These are phyloP conservation scores for Chlorencoelia australis DNA, from an alignment of 2,329 filamentous ascomycete species.

Conservation along the genomic window DNA sequence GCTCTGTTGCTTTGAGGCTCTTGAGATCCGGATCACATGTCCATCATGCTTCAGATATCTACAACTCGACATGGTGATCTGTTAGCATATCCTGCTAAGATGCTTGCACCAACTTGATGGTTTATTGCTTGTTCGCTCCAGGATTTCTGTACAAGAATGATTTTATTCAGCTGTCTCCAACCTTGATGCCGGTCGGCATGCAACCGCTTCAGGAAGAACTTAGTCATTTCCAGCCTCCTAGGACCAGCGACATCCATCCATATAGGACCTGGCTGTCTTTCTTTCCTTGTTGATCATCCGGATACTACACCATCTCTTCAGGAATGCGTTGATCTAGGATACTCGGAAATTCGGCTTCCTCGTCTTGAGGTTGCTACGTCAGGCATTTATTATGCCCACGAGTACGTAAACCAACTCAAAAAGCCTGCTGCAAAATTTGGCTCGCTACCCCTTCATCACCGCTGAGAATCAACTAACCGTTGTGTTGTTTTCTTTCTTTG, in stretches of 20 bases:
- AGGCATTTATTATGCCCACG: slow-evolving; percentile 23
- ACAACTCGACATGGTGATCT: slow-evolving; percentile 2
- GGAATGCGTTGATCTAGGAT: not conserved
- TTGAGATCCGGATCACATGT: not conserved
- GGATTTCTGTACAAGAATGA: too few relatives aligned
- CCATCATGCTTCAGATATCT: not conserved
- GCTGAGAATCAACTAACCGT: slow-evolving; percentile 23
- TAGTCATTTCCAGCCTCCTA: not conserved
- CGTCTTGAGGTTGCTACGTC: slow-evolving; percentile 13
- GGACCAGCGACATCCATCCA: not conserved
- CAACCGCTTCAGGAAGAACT: too few relatives aligned
- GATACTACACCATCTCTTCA: not conserved
- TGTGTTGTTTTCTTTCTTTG: slow-evolving; percentile 14
- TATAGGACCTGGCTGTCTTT: slow-evolving; percentile 1
- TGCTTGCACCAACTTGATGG: not conserved
- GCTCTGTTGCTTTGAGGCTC: not conserved
- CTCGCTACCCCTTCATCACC: slow-evolving; percentile 14
- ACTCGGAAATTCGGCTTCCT: slow-evolving; percentile 8
- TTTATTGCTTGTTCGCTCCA: too few relatives aligned
- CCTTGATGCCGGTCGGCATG: too few relatives aligned
- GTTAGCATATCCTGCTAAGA: slow-evolving; percentile 1
- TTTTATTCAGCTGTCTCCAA: too few relatives aligned
- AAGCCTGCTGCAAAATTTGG: slow-evolving; percentile 20
- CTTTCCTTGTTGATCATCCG: slow-evolving; percentile 5
- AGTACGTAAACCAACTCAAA: slow-evolving; percentile 26